These are phyloP conservation scores for Paragyromitra xinjiangensis DNA, from an alignment of 495 filamentous ascomycete genomes.

Conservation along the genomic window DNA sequence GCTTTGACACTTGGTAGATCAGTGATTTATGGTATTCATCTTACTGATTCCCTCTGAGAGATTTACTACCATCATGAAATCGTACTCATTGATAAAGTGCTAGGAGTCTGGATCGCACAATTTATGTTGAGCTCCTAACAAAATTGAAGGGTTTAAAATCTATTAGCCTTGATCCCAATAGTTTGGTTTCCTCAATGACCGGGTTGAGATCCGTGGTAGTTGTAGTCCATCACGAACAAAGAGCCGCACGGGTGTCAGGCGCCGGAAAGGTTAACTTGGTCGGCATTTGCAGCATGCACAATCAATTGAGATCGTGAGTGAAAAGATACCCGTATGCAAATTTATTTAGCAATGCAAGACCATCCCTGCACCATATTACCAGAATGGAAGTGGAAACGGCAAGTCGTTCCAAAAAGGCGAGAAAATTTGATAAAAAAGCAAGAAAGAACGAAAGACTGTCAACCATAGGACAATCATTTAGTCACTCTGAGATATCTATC, in stretches of 20 bases:
- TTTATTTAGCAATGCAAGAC: conserved; percentile 1
- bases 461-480: neutral
- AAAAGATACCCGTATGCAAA: neutral
- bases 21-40: too few species aligned
- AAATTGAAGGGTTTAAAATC: neutral
- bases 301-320: neutral
- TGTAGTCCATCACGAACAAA: neutral
- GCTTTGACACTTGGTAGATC: too few species aligned
- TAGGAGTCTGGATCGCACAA: neutral
- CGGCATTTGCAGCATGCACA: neutral
- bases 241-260: neutral
- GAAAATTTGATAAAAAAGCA: conserved; percentile 9
- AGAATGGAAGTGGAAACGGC: neutral
- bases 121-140: neutral
- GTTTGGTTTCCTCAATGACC: neutral
- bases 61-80: neutral
- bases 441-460: neutral
- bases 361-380: neutral
- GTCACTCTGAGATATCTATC: neutral
- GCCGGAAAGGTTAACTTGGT: neutral
- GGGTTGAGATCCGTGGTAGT: neutral
- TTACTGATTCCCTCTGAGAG: too few species aligned
- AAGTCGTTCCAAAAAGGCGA: neutral
- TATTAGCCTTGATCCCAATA: neutral
- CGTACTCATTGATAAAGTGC: neutral